Conservation (phyloP, 768 basidiomycete genomes). For the Trametes sanguinea region DNA sequence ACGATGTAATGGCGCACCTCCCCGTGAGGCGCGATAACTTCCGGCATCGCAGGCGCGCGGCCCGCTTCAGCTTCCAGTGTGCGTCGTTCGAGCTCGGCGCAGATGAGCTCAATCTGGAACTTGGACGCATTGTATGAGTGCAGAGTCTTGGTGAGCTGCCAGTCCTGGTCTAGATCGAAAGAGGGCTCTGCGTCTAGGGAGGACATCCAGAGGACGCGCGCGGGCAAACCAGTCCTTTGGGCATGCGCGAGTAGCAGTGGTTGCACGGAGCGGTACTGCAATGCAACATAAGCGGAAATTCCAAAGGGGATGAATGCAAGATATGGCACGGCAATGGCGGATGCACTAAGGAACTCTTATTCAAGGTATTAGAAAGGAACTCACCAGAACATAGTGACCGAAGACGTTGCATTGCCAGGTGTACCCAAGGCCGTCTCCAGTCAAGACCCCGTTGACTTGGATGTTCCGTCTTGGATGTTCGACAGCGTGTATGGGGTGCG, state of each 20-base stretch:
- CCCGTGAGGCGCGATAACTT: constrained; percentile 18
- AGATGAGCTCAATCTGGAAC: constrained; percentile 75
- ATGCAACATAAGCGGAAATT: background rate
- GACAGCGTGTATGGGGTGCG: constrained; percentile 46
- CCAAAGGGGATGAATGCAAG: too few relatives aligned
- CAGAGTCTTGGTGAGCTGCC: constrained; percentile 63
- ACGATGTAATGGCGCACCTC: constrained; percentile 56
- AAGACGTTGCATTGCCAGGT: constrained; percentile 88
- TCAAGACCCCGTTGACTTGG: constrained; percentile 60
- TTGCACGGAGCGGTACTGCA: constrained; percentile 65
- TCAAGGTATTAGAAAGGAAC: constrained; percentile 29
- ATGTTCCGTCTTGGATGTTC: constrained; percentile 57
- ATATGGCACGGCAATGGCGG: too few relatives aligned
- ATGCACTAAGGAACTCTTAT: too few relatives aligned
- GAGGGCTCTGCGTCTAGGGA: constrained; percentile 62
- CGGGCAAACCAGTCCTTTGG: constrained; percentile 36
- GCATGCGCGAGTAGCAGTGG: constrained; percentile 50
- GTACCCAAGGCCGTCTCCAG: constrained; percentile 72
- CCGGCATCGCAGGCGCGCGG: background rate
- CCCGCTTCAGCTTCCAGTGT: constrained; percentile 31
- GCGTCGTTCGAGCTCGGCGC: constrained; percentile 51
- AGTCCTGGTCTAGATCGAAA: constrained; percentile 64
- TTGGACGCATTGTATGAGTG: constrained; percentile 74
- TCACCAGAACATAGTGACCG: constrained; percentile 75
- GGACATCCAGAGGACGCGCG: constrained; percentile 79